phyloP scores from a whole-genome alignment of 352 stramenopile species.

The Elongisporangium senticosum region DNA sequence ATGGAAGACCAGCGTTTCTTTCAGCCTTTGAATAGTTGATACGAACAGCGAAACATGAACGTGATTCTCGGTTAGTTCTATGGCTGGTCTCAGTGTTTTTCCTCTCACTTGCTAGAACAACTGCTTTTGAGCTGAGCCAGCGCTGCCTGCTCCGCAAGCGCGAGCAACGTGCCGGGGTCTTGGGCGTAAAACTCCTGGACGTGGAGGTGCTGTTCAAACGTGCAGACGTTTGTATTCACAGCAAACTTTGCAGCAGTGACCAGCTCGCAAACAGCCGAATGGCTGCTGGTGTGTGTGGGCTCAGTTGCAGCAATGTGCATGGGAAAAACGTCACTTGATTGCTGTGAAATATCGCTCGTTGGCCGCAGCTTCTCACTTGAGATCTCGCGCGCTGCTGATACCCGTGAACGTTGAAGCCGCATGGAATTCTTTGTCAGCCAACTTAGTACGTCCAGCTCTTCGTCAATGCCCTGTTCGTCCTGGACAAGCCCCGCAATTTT shows the following conservation, averaged over 20 bases:
- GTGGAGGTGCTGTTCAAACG: background rate
- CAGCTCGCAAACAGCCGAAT: background rate
- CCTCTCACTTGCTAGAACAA: background rate
- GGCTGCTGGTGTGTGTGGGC: background rate
- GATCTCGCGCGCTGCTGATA: background rate
- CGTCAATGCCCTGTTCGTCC: background rate
- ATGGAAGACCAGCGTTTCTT: too few relatives aligned
- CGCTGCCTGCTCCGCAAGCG: background rate
- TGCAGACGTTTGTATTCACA: background rate
- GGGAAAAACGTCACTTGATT: background rate
- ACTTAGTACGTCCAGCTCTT: background rate
- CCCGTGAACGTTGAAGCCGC: background rate
- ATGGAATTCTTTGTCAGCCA: background rate
- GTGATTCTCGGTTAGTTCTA: background rate
- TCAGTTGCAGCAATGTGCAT: background rate
- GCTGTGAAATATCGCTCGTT: too few relatives aligned
- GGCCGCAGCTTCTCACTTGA: background rate
- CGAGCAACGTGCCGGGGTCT: background rate
- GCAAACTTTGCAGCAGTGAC: background rate
- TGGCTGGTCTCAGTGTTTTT: background rate
- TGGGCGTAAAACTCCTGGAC: background rate
- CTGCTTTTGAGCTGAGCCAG: background rate
- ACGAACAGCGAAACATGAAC: background rate
- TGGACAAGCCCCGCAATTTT: background rate
- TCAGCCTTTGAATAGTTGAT: background rate